Conservation (phyloP, 208 protist species). For the Dictyostelium gargantuum region DNA sequence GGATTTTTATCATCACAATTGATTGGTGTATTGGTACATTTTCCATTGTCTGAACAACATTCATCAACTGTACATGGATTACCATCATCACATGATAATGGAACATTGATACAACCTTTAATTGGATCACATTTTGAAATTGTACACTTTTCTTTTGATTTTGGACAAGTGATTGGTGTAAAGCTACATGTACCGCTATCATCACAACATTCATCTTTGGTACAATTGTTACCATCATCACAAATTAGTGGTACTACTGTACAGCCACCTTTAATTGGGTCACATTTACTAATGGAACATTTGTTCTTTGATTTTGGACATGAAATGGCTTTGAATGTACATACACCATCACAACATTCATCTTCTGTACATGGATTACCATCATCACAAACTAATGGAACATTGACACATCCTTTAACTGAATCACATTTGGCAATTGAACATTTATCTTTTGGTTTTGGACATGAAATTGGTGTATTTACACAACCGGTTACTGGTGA, state of each 20-base stretch:
- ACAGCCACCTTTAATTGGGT: background rate
- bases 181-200: background rate
- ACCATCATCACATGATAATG: background rate
- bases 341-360: background rate
- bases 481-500: background rate
- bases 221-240: slow-evolving; percentile 12
- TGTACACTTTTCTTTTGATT: slow-evolving; percentile 41
- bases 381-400: slow-evolving; percentile 22
- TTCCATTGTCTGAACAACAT: background rate
- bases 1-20: slow-evolving; percentile 17
- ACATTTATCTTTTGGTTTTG: slow-evolving; percentile 5
- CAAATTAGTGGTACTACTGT: background rate
- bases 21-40: background rate
- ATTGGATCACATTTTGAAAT: background rate
- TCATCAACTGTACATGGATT: slow-evolving; percentile 26
- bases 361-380: slow-evolving; percentile 2
- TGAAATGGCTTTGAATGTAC: background rate
- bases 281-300: background rate
- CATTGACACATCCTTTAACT: background rate
- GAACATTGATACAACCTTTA: background rate
- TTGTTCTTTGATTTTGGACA: background rate
- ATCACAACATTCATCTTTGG: background rate
- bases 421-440: background rate
- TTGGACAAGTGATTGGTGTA: background rate
- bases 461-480: background rate